Conservation (phyloP, 768 basidiomycete species). For the Tricholoma furcatifolium region DNA sequence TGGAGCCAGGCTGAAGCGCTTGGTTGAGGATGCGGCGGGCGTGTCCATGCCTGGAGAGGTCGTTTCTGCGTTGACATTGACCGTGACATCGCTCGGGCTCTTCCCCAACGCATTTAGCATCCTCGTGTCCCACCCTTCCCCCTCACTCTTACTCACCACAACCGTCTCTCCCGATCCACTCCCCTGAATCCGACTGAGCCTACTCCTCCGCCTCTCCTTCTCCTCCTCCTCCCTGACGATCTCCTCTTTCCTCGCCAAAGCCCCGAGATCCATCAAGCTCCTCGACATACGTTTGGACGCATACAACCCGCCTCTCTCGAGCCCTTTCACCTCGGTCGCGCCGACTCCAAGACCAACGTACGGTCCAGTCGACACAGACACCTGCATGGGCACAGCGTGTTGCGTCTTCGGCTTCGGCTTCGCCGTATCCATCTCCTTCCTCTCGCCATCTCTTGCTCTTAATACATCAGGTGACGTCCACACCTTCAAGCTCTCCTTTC, state of each 20-base stretch:
- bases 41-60: not conserved
- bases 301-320: conserved; percentile 4
- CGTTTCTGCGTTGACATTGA: not conserved
- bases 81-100: not conserved
- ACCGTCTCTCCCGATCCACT: not conserved
- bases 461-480: not conserved
- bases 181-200: not conserved
- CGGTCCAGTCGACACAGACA: conserved; percentile 3
- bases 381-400: conserved; percentile 1
- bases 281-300: conserved; percentile 55
- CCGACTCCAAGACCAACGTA: not conserved
- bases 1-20: conserved; percentile 31
- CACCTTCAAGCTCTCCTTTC: conserved; percentile 8
- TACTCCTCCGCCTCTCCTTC: conserved; percentile 14
- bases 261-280: conserved; percentile 61
- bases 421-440: conserved; percentile 9
- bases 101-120: not conserved
- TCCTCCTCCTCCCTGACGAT: conserved; percentile 28
- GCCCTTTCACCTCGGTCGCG: not conserved
- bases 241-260: conserved; percentile 28
- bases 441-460: not conserved
- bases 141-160: not conserved
- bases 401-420: conserved; percentile 2
- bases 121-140: not conserved
- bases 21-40: conserved; percentile 13